Base-by-base conservation (phyloP, 1,139 yeast genomes). In the Kodamaea alishanica region DNA sequence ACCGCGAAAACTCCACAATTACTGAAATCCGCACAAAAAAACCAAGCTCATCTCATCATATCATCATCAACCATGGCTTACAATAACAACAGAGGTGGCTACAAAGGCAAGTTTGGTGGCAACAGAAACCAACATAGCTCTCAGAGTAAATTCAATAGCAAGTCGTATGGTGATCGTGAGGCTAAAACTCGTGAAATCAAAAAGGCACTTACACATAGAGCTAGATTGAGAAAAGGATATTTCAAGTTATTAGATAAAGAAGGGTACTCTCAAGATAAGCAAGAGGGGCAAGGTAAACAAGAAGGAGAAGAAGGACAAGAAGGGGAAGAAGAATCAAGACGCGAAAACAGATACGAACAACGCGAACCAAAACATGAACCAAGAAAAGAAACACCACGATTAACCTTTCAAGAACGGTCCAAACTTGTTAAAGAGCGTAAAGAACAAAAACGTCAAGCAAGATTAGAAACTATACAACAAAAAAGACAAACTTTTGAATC, bases 151-250 rank as follows among this genome's bases (percentile, higher is more conserved):
- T 41, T 41, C 37, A 36, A 41, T 32, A 41, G 34, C 35, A 41
- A 56, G 40, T 57, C 58, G 31, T 65, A 65, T 43, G 58, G 60
- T 34, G 73, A 70, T 47, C 65, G 67, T 38, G 73, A 69, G 46
- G 60, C 60, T 41, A 72, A 72, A 47, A 57, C 67, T 23, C 60
- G 63, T 44, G 94, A 86, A 47, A 89, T 89, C 51, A 81, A 84
- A 54, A 77, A 76, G 55, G 83, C 94, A 8, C 74, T 90, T 49
- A 75, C 79, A 2, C 95, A 88, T 55, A 75, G 89, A 46, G 88
- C 96, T n/a, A 73, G 94, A 49, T 74, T 89, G 48, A 78, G 89
- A 66, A 85, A 82, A 58, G 81, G 79, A 42, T 90, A 90, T 57
- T 82, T 87, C 67, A 88, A 89, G 57, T 67, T 88, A 45, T 63